A percentile compares a stretch with the other conserved stretches of the same genome.
Conservation (phyloP, 2,329 filamentous ascomycete genomes). For the Hypoxylon sp. region DNA sequence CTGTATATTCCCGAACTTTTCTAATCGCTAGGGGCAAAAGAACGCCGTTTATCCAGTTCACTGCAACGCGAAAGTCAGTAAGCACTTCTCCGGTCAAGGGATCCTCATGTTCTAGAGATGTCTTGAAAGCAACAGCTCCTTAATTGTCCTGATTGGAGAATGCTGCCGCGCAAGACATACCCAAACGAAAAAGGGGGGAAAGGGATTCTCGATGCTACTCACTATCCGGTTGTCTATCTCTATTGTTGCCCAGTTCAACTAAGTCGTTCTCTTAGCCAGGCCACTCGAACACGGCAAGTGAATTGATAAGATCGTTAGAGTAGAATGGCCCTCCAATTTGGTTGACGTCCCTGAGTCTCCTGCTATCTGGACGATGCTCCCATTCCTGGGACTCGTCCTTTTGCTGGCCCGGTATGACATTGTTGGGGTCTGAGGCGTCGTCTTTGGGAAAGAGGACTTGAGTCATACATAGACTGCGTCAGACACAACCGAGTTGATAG, state of each 20-base stretch:
- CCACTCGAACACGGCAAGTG: constrained; percentile 7
- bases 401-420: background rate
- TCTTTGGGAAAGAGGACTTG: constrained; percentile 12
- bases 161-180: background rate
- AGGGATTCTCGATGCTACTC: background rate
- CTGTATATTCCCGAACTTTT: background rate
- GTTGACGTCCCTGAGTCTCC: background rate
- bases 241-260: background rate
- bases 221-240: background rate
- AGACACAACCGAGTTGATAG: constrained; percentile 15
- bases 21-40: background rate
- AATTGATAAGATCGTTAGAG: background rate
- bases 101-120: too few species aligned
- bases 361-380: constrained; percentile 25
- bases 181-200: background rate
- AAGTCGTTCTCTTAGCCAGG: background rate
- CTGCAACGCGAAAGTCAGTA: background rate
- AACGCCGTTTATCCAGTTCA: background rate
- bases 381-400: constrained; percentile 7
- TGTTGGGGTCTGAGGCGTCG: background rate
- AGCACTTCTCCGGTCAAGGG: background rate
- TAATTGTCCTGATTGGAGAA: too few species aligned
- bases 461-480: constrained; percentile 25
- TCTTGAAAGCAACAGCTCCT: too few species aligned
- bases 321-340: background rate